Percentiles rank a stretch among this genome's conserved stretches.
Evolutionary conservation across 2,329 filamentous ascomycete species (phyloP).

Genomic region (Claviceps quebecensis): DNA sequence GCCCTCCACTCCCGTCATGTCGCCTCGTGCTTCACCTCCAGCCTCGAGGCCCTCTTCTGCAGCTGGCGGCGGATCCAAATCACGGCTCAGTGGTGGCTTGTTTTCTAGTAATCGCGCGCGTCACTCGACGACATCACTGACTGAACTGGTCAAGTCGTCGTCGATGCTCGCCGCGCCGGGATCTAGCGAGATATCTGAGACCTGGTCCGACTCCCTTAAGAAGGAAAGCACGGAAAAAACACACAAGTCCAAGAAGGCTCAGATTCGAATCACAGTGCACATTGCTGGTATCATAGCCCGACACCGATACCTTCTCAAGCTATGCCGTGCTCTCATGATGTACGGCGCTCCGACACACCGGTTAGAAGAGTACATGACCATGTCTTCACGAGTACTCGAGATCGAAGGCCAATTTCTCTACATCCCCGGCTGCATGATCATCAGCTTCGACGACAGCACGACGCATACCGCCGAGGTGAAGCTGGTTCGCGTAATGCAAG

Average conservation of each 20-base stretch:
- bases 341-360: slow-evolving; percentile 86
- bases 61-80: slow-evolving; percentile 16
- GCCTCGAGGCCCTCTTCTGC: slow-evolving; percentile 26
- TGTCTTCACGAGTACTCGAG: slow-evolving; percentile 77
- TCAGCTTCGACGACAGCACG: slow-evolving; percentile 66
- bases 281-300: slow-evolving; percentile 59
- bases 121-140: slow-evolving; percentile 28
- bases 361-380: slow-evolving; percentile 80
- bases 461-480: slow-evolving; percentile 73
- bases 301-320: slow-evolving; percentile 69
- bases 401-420: slow-evolving; percentile 86
- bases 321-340: slow-evolving; percentile 77
- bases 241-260: slow-evolving; percentile 23
- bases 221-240: slow-evolving; percentile 22
- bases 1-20: slow-evolving; percentile 25
- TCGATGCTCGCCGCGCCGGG: slow-evolving; percentile 36
- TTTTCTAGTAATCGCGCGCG: slow-evolving; percentile 28
- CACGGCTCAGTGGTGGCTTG: slow-evolving; percentile 24
- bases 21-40: slow-evolving; percentile 27
- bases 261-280: slow-evolving; percentile 37
- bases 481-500: slow-evolving; percentile 53
- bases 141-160: slow-evolving; percentile 40
- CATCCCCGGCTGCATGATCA: slow-evolving; percentile 84
- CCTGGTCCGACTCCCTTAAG: slow-evolving; percentile 30
- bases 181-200: slow-evolving; percentile 28